Percentiles rank a stretch among this genome's conserved stretches.
Evolutionary conservation across 2,329 filamentous ascomycete genomes (phyloP).

Genomic region (Alternaria arborescens): DNA sequence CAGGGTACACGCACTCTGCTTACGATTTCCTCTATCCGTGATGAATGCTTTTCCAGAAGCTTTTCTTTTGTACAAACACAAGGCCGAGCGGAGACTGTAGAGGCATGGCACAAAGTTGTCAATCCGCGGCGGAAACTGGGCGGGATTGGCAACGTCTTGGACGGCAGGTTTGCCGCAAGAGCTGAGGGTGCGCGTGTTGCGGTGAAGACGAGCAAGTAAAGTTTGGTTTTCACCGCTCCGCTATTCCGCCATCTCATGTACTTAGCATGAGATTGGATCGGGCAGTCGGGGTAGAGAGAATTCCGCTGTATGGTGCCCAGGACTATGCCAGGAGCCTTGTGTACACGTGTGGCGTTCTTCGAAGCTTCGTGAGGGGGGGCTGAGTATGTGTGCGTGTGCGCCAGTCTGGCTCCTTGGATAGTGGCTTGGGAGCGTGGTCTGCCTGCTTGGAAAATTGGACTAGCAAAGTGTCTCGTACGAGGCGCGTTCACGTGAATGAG

Average conservation of each 20-base stretch:
- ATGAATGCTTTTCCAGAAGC: neutral
- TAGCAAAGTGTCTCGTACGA: neutral
- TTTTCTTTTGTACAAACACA: neutral
- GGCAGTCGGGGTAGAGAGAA: neutral
- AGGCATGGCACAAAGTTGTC: conserved; percentile 1
- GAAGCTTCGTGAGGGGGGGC: neutral
- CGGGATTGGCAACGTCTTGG: conserved; percentile 14
- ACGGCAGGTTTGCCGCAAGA: conserved; percentile 6
- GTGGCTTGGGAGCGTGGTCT: conserved; percentile 7
- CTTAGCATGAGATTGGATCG: conserved; percentile 3
- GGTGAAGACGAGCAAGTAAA: conserved; percentile 4
- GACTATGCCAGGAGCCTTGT: neutral
- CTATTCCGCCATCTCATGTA: neutral
- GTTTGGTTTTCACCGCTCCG: neutral
- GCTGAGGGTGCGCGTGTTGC: neutral
- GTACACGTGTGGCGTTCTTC: neutral
- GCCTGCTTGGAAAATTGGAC: conserved; percentile 8
- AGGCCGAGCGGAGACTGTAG: neutral
- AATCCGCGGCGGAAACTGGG: conserved; percentile 7
- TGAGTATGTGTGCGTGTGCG: neutral
- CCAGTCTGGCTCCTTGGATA: neutral
- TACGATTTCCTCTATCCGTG: neutral
- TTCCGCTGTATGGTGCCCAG: conserved; percentile 1
- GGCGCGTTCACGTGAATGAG: neutral
- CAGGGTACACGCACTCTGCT: neutral